These are phyloP conservation scores for Prunella vulgaris DNA, from an alignment of 257 asterid genomes.

Conservation along the genomic window DNA sequence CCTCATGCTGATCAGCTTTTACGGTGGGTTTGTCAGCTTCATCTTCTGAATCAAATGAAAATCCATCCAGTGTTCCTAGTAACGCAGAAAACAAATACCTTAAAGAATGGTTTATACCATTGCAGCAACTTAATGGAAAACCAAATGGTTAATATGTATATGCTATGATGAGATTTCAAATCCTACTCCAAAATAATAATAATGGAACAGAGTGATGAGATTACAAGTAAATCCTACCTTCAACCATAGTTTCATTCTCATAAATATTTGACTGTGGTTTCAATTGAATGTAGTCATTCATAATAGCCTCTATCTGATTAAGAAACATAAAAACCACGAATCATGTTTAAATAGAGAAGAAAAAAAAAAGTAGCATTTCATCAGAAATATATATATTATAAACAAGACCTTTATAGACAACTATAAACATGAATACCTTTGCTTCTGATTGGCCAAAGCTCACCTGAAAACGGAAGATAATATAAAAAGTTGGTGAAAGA, in stretches of 20 bases:
- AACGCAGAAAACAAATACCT: constrained; percentile 23
- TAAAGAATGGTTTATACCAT: background rate
- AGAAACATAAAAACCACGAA: constrained; percentile 17
- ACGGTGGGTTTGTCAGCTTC: constrained; percentile 58
- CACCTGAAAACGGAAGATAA: constrained; percentile 44
- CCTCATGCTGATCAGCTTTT: constrained; percentile 50
- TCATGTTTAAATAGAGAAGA: background rate
- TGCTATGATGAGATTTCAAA: background rate
- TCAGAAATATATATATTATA: background rate
- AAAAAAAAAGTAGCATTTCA: background rate
- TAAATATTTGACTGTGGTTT: constrained; percentile 66
- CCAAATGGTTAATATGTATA: background rate
- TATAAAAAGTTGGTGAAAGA: background rate
- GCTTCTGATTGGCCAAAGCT: constrained; percentile 95
- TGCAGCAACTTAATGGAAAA: constrained; percentile 3
- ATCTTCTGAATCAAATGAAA: constrained; percentile 82
- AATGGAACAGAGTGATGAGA: constrained; percentile 4
- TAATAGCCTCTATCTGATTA: constrained; percentile 81
- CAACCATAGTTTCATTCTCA: constrained; percentile 89
- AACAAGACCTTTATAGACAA: background rate
- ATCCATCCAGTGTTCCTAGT: constrained; percentile 86
- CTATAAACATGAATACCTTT: constrained; percentile 38
- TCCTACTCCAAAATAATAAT: background rate
- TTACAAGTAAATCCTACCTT: constrained; percentile 45
- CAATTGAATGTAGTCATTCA: constrained; percentile 86